phyloP scores from a whole-genome alignment of 129 eudicot genomes.

The Cynara cardunculus region DNA sequence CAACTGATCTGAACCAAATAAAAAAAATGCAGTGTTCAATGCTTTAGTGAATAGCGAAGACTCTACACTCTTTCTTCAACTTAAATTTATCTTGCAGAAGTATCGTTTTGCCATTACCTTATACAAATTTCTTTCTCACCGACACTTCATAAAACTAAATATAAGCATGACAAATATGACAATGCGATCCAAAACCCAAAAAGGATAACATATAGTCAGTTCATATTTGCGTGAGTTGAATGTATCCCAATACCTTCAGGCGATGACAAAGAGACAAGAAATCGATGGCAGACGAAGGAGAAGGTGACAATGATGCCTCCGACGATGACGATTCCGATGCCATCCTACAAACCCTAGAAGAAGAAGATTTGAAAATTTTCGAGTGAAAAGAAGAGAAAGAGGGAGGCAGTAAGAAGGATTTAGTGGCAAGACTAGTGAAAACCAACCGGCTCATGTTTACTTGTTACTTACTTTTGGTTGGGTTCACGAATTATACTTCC shows the following conservation, averaged over 20 bases:
- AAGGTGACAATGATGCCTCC: slow-evolving; percentile 34
- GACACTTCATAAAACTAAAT: neutral
- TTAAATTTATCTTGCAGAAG: neutral
- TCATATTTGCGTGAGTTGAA: neutral
- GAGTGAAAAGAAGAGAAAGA: slow-evolving; percentile 21
- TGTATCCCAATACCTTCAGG: slow-evolving; percentile 53
- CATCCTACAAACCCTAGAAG: slow-evolving; percentile 52
- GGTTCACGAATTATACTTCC: slow-evolving; percentile 16
- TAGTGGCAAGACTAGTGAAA: slow-evolving; percentile 18
- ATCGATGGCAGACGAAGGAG: slow-evolving; percentile 83
- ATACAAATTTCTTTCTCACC: neutral
- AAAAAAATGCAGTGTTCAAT: too few relatives aligned
- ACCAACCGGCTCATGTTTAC: slow-evolving; percentile 29
- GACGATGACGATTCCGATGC: slow-evolving; percentile 38
- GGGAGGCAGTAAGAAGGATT: slow-evolving; percentile 21
- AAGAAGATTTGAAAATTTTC: slow-evolving; percentile 26
- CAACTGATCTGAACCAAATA: neutral
- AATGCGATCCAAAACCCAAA: neutral
- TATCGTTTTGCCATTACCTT: neutral
- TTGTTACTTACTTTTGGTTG: slow-evolving; percentile 2
- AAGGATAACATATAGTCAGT: neutral
- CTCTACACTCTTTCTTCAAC: neutral
- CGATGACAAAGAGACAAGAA: slow-evolving; percentile 83
- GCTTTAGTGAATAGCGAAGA: neutral
- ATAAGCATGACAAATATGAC: neutral